Base-by-base conservation (phyloP, 331 rosid genomes). In the Ulmus americana region DNA sequence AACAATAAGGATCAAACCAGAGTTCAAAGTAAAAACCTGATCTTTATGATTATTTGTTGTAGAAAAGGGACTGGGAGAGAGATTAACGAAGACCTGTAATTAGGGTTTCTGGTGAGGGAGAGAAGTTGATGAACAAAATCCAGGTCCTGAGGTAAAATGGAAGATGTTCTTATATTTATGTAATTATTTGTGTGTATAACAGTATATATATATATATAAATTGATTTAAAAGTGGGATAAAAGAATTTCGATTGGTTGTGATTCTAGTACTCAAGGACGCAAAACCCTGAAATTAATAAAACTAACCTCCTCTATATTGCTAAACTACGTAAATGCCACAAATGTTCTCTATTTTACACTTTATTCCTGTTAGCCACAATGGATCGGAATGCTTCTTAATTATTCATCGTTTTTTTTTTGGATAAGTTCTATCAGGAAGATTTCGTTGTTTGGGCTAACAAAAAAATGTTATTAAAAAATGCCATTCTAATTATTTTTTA, bases 101-200 rank as follows among this genome's bases (percentile, higher is more conserved):
- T 90, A 90, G 97, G 97, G 95, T 87, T 90, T 88, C 66, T 55
- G 51, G 79, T 63, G 74, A 81, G 67, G 20, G 58, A 64, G 74
- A 72, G 10, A 54, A 12, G 65, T 39, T 51, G 76, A 55, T 58
- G 63, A 78, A 70, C 84, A 81, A 74, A 82, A 80, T 75, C 65
- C 73, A 83, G 83, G 84, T 70, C 67, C 57, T 64, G 74, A 77
- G 47, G 74, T 38, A 28, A 75, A 80, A 79, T 63, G 63, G 80
- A 72, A 70, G 77, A 71, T 76, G 72, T 47, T 77, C 69, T 63
- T 66, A 28, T 63, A 66, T 60, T 39, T 45, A 54, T 61, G 42
- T 76, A 59, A 50, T 59, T 42, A 51, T 28, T 47, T 12, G 22
- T 53, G 35, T 45, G 39, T 12, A 45, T 1, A 40, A 42, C 28